A percentile compares a stretch with the other conserved stretches of the same genome.
These are phyloP conservation scores for Rhizoclosmatium sp. DNA, from an alignment of 192 early-diverging fungal genomes.

Conservation along the genomic window DNA sequence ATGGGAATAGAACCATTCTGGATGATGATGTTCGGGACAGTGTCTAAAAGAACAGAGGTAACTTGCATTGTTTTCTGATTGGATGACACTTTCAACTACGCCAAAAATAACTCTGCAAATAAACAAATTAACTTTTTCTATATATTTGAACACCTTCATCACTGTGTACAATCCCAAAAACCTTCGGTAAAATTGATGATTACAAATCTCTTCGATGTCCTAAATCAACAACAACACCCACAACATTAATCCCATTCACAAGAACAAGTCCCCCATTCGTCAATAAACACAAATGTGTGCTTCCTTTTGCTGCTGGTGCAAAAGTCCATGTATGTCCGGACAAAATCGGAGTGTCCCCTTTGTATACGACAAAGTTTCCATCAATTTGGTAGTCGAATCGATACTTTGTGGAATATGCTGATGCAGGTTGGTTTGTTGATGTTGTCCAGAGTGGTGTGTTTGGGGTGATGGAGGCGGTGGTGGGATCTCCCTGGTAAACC, in stretches of 20 bases:
- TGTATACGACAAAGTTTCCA: neutral
- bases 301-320: neutral
- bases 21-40: too few species aligned
- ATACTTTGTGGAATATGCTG: neutral
- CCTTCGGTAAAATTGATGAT: too few species aligned
- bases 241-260: neutral
- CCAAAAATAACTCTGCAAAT: too few species aligned
- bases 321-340: neutral
- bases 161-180: too few species aligned
- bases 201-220: too few species aligned
- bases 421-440: neutral
- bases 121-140: too few species aligned
- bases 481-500: neutral
- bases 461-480: neutral
- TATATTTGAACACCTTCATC: too few species aligned
- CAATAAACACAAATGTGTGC: slow-evolving; percentile 3
- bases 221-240: neutral
- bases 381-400: neutral
- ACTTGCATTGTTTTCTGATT: too few species aligned
- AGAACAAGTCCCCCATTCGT: neutral
- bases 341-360: neutral
- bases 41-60: too few species aligned
- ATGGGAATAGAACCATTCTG: too few species aligned
- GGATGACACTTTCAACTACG: too few species aligned
- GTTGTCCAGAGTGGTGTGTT: neutral